phyloP scores from a whole-genome alignment of 108 stramenopile species.

The Mediolabrus comicus region DNA sequence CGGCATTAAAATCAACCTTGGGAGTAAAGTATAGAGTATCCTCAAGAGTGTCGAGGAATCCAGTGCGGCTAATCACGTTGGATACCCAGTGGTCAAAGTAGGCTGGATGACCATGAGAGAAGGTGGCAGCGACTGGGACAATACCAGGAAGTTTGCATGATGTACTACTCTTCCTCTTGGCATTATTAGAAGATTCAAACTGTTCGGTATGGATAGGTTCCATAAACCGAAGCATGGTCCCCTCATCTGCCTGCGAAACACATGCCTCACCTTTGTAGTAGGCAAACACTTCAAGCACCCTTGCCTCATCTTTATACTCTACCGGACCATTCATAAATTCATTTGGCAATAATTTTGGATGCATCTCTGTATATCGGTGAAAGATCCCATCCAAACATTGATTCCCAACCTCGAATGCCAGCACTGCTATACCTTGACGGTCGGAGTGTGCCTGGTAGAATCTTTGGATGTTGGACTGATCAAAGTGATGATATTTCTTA shows the following conservation, averaged over 20 bases:
- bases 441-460: constrained; percentile 61
- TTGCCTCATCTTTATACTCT: constrained; percentile 20
- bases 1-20: constrained; percentile 92
- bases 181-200: too few species aligned
- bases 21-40: constrained; percentile 80
- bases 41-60: constrained; percentile 76
- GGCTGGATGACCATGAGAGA: constrained; percentile 59
- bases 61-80: constrained; percentile 69
- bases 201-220: constrained; percentile 32
- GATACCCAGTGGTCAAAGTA: constrained; percentile 91
- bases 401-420: constrained; percentile 65
- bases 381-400: constrained; percentile 51
- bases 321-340: constrained; percentile 35
- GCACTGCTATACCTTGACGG: constrained; percentile 68
- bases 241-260: constrained; percentile 52
- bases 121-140: constrained; percentile 53
- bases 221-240: constrained; percentile 79
- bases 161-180: too few species aligned
- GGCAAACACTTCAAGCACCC: constrained; percentile 80
- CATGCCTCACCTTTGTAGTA: constrained; percentile 64
- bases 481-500: constrained; percentile 54
- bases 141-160: constrained; percentile 69
- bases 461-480: constrained; percentile 43
- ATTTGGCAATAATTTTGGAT: constrained; percentile 59
- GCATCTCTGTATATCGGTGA: constrained; percentile 49